Conservation (phyloP, 2,329 filamentous ascomycete genomes). For the Beauveria pseudobassiana region DNA sequence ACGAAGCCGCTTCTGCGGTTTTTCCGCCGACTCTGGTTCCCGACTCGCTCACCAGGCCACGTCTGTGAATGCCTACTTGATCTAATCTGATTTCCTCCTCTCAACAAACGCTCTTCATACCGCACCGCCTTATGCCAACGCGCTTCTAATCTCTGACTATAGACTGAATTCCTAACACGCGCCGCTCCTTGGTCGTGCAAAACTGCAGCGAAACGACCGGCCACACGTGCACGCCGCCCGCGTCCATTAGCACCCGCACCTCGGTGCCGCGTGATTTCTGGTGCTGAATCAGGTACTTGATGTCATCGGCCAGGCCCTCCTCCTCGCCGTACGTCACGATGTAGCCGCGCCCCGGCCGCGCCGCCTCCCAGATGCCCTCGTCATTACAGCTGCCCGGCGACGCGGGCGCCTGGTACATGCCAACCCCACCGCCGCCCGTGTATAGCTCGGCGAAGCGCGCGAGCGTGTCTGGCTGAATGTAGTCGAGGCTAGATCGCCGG, state of each 20-base stretch:
- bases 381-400: conserved; percentile 68
- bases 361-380: conserved; percentile 55
- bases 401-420: conserved; percentile 27
- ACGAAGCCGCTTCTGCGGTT: conserved; percentile 41
- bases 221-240: conserved; percentile 73
- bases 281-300: conserved; percentile 49
- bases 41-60: conserved; percentile 19
- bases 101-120: conserved; percentile 11
- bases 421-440: conserved; percentile 36
- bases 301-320: conserved; percentile 70
- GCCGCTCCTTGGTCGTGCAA: conserved; percentile 38
- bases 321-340: conserved; percentile 66
- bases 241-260: conserved; percentile 52
- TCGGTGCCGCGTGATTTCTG: conserved; percentile 46
- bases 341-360: conserved; percentile 59
- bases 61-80: conserved; percentile 47
- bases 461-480: conserved; percentile 59
- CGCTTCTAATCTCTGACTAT: conserved; percentile 29
- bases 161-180: conserved; percentile 44
- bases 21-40: conserved; percentile 36
- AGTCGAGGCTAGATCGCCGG: conserved; percentile 65
- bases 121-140: conserved; percentile 13
- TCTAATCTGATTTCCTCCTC: conserved; percentile 49
- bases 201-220: conserved; percentile 62
- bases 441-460: conserved; percentile 67